Evolutionary conservation across 2,329 filamentous ascomycete species (phyloP).

Genomic region (Ophiostoma sp.): DNA sequence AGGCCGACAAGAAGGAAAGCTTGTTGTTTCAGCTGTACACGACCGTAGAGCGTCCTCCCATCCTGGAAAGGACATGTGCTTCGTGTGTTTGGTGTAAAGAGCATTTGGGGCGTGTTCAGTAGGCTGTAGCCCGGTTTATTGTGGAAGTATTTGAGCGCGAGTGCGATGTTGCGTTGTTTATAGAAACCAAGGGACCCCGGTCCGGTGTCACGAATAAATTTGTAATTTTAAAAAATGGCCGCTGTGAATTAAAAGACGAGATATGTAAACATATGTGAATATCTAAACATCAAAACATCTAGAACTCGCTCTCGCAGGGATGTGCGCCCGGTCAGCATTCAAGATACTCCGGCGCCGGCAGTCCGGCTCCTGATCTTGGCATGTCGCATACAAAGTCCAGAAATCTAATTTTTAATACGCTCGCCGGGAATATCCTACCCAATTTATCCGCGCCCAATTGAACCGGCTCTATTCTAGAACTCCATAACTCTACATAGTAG

Average conservation of each 20-base stretch:
- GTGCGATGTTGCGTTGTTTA: too few species aligned
- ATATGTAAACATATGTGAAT: neutral
- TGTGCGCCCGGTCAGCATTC: neutral
- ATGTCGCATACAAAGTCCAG: neutral
- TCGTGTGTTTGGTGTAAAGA: too few species aligned
- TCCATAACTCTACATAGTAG: too few species aligned
- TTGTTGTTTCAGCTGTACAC: neutral
- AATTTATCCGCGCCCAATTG: neutral
- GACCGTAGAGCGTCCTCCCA: neutral
- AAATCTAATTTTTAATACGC: neutral
- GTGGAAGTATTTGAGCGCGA: too few species aligned
- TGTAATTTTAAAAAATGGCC: too few species aligned
- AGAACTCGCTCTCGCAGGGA: neutral
- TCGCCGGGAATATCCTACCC: neutral
- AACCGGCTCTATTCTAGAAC: neutral
- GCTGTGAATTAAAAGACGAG: too few species aligned
- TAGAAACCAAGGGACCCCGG: too few species aligned
- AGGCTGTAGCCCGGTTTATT: too few species aligned
- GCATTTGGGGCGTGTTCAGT: too few species aligned
- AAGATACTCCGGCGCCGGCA: neutral
- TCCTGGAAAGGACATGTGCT: too few species aligned
- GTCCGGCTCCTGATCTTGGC: conserved; percentile 2
- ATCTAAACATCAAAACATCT: neutral
- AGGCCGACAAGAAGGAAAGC: neutral
- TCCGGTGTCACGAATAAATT: too few species aligned